Evolutionary conservation across 1,284 basidiomycete species (phyloP), one percentile per base, ranked within the genome.

Genomic region (Trichosporon ovoides): DNA sequence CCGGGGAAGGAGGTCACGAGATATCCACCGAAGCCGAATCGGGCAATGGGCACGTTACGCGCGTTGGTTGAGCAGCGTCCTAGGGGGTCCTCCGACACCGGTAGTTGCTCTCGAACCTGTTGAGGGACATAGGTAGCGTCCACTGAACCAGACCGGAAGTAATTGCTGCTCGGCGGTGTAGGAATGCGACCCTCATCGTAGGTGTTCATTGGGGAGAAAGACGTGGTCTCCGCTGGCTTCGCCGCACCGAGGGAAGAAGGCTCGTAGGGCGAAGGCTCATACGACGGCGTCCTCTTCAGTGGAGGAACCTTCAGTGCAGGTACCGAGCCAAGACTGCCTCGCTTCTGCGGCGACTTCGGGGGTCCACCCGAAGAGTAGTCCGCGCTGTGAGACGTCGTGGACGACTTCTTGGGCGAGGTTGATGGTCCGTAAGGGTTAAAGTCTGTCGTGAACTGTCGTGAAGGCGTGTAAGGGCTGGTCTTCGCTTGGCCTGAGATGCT

Each of bases 21-120:
- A 68, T 87, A 87, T 13, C 92, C 93, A 28, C 90, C 90, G 69
- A 93, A 92, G 0, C 93, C 93, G 68, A 96, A 95, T 60, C 84
- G 87, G 55, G 93, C 81, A 18, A 95, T 80, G 0, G 92, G 93
- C 2, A 87, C 84, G 43, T 85, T 70, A 9, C 71, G 66, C 5
- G 75, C 74, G 1, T 62, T 83, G 53, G 83, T 81, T 7, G 85
- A 81, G 31, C 86, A 85, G 57, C 92, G 82, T 38, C 87, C 85
- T 1, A 93, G 80, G 9, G 88, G 87, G 73, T 94, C 90, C 68
- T 93, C 91, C 18, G 65, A 64, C 14, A 76, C 62, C 1, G 74
- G 74, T 2, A 28, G 85, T 82, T 76, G 74, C 43, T 76, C 74
- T 2, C 73, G 68, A 0, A 76, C 66, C 54, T 76, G 74, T 53